Percentiles rank a stretch among this genome's conserved stretches.
Conservation (phyloP, 305 asterid species). For the Fraxinus ornus region DNA sequence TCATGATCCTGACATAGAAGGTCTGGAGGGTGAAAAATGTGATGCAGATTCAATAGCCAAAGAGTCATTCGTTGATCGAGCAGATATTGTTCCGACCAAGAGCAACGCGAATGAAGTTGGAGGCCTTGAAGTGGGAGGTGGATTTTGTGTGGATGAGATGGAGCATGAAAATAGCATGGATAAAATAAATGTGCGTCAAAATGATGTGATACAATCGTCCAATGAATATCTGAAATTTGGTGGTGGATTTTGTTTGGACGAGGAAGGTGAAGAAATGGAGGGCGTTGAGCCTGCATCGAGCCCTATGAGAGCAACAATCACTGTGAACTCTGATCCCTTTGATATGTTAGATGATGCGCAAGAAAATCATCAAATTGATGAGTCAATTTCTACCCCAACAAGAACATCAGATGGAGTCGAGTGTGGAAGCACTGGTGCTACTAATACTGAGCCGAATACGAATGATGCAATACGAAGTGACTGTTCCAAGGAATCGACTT, state of each 20-base stretch:
- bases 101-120: constrained; percentile 6
- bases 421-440: neutral
- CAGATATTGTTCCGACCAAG: constrained; percentile 23
- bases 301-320: constrained; percentile 11
- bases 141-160: constrained; percentile 24
- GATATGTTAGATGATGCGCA: constrained; percentile 20
- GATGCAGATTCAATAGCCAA: constrained; percentile 21
- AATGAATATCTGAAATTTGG: constrained; percentile 67
- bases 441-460: constrained; percentile 19
- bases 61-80: constrained; percentile 31
- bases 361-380: constrained; percentile 23
- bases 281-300: constrained; percentile 21
- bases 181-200: constrained; percentile 9
- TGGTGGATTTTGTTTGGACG: constrained; percentile 81
- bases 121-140: constrained; percentile 22
- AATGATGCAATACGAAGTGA: constrained; percentile 3
- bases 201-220: constrained; percentile 28
- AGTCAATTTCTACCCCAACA: constrained; percentile 14
- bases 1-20: constrained; percentile 25
- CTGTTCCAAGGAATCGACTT: constrained; percentile 11
- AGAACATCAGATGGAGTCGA: constrained; percentile 5
- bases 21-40: constrained; percentile 26
- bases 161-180: constrained; percentile 20
- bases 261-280: constrained; percentile 43
- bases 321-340: constrained; percentile 21